These are phyloP conservation scores for Bruguiera sexangula DNA, from an alignment of 345 rosid genomes.

Conservation along the genomic window DNA sequence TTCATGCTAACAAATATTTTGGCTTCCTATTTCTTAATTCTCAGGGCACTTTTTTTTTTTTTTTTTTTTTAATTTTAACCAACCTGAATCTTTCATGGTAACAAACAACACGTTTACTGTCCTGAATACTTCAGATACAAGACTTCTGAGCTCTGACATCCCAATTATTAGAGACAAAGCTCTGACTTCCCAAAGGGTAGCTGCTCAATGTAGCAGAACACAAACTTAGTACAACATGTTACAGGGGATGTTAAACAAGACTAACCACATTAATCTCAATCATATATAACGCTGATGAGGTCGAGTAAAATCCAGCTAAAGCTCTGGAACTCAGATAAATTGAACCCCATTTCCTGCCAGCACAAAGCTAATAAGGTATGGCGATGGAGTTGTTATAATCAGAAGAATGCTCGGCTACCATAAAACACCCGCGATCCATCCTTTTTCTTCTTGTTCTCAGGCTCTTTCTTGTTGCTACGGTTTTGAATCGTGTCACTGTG, in stretches of 20 bases:
- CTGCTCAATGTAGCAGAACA: too few relatives aligned
- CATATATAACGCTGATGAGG: conserved; percentile 4
- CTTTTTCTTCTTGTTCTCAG: conserved; percentile 64
- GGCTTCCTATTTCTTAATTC: too few relatives aligned
- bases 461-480: conserved; percentile 27
- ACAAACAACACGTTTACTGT: too few relatives aligned
- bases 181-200: too few relatives aligned
- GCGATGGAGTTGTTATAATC: conserved; percentile 1
- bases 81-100: too few relatives aligned
- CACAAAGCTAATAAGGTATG: background rate
- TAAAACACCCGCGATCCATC: conserved; percentile 87
- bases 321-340: background rate
- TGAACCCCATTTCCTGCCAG: conserved; percentile 9
- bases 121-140: too few relatives aligned
- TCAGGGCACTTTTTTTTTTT: too few relatives aligned
- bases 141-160: too few relatives aligned
- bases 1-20: too few relatives aligned
- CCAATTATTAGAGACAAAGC: too few relatives aligned
- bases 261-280: background rate
- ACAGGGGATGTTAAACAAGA: conserved; percentile 6
- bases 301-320: background rate
- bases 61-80: too few relatives aligned
- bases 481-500: conserved; percentile 36
- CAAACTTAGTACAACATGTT: too few relatives aligned
- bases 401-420: conserved; percentile 97